Conservation (phyloP, 129 eudicot species). For the Pseudognaphalium luteoalbum region DNA sequence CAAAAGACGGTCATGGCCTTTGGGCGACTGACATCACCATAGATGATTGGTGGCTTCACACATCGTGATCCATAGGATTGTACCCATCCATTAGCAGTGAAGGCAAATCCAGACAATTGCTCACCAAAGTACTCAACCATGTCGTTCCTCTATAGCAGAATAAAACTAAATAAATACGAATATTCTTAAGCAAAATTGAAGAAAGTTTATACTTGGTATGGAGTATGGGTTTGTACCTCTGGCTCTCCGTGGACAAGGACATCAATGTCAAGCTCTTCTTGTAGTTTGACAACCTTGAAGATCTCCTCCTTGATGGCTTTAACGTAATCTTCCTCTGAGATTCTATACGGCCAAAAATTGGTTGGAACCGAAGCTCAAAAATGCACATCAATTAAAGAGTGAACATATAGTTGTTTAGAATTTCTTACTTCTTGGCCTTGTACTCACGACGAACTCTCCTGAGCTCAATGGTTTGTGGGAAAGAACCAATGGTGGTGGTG, state of each 20-base stretch:
- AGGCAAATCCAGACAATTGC: constrained; percentile 94
- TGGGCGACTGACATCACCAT: constrained; percentile 72
- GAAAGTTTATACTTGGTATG: too few relatives aligned
- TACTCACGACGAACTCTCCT: constrained; percentile 99
- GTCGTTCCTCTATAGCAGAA: constrained; percentile 73
- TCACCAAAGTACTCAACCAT: constrained; percentile 99
- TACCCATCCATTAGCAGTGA: constrained; percentile 81
- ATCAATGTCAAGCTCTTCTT: constrained; percentile 94
- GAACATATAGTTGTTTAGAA: background rate
- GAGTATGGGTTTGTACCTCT: constrained; percentile 50
- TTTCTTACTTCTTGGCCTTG: constrained; percentile 93
- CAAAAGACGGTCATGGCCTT: constrained; percentile 72
- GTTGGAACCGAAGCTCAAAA: constrained; percentile 12
- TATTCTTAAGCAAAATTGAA: too few relatives aligned
- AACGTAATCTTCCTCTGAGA: constrained; percentile 83
- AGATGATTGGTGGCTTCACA: constrained; percentile 72
- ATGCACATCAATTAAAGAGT: too few relatives aligned
- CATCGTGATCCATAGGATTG: constrained; percentile 75
- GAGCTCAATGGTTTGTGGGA: constrained; percentile 95
- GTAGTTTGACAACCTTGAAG: constrained; percentile 81
- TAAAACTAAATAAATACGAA: too few relatives aligned
- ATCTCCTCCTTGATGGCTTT: constrained; percentile 82
- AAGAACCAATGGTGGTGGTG: constrained; percentile 97
- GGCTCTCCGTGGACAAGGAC: constrained; percentile 96
- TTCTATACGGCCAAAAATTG: constrained; percentile 36